These are phyloP conservation scores for Austroboletus eburneus DNA, from an alignment of 768 basidiomycete genomes.

Conservation along the genomic window DNA sequence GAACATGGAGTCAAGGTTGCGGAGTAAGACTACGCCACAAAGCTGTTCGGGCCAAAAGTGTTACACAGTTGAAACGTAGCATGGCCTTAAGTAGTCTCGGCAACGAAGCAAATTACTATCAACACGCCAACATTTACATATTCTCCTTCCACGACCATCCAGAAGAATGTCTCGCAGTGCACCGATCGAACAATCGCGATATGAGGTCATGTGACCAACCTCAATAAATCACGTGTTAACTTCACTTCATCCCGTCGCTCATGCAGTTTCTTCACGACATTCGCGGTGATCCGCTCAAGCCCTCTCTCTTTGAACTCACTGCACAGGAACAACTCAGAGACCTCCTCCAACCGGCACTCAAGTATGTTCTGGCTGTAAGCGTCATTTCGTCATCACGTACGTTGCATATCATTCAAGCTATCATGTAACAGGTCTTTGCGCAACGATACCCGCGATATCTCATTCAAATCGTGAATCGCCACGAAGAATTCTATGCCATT, in stretches of 20 bases:
- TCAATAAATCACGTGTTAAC: conserved; percentile 23
- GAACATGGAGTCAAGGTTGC: conserved; percentile 46
- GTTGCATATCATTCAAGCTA: not conserved
- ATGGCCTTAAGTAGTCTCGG: too few relatives aligned
- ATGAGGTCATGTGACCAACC: conserved; percentile 23
- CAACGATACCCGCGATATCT: conserved; percentile 93
- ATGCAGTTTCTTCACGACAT: conserved; percentile 86
- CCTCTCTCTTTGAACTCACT: conserved; percentile 86
- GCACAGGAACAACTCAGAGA: conserved; percentile 93
- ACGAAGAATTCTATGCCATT: conserved; percentile 93
- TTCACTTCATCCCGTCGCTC: not conserved
- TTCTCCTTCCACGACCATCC: too few relatives aligned
- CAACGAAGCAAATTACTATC: not conserved
- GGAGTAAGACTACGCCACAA: conserved; percentile 4
- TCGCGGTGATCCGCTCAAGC: conserved; percentile 68
- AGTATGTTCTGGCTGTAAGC: conserved; percentile 88
- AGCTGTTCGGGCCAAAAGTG: not conserved
- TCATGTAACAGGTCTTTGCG: conserved; percentile 75
- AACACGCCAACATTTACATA: too few relatives aligned
- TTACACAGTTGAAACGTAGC: not conserved
- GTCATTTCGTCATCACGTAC: not conserved
- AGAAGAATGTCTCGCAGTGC: too few relatives aligned
- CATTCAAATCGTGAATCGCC: conserved; percentile 83
- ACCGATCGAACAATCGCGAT: too few relatives aligned
- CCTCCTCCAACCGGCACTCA: conserved; percentile 88